These are phyloP conservation scores for Pythium coloratum DNA, from an alignment of 352 stramenopile genomes.

Conservation along the genomic window DNA sequence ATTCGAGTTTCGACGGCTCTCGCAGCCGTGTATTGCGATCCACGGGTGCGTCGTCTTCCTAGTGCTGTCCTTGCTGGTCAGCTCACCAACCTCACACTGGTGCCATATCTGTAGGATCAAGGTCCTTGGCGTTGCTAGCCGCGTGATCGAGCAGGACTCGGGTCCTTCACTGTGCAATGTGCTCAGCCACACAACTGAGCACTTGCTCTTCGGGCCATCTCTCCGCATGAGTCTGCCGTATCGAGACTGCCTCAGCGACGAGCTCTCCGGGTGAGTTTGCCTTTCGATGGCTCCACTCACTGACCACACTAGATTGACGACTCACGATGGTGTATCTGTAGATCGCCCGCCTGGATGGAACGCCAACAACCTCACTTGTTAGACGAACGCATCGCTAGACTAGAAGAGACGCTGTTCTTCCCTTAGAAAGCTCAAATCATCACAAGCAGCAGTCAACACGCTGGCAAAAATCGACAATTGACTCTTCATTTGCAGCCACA, in stretches of 20 bases:
- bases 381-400: conserved; percentile 26
- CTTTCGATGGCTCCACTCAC: not conserved
- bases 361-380: conserved; percentile 23
- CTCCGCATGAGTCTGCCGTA: conserved; percentile 30
- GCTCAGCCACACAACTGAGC: conserved; percentile 62
- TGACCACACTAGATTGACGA: not conserved
- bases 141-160: conserved; percentile 53
- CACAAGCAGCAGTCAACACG: not conserved
- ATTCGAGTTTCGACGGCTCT: conserved; percentile 52
- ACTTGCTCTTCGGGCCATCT: conserved; percentile 33
- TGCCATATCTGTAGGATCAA: conserved; percentile 33
- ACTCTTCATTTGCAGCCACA: not conserved
- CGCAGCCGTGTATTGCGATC: conserved; percentile 58
- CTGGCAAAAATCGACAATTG: not conserved
- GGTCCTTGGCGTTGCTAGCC: conserved; percentile 45
- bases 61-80: not conserved
- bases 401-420: conserved; percentile 23
- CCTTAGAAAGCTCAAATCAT: not conserved
- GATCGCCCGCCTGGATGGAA: conserved; percentile 35
- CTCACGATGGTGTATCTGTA: not conserved
- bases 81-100: not conserved
- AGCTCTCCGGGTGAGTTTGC: conserved; percentile 25
- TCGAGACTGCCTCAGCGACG: conserved; percentile 33
- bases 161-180: conserved; percentile 58
- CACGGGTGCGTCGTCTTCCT: conserved; percentile 43